Evolutionary conservation across 2,329 filamentous ascomycete genomes (phyloP).

Genomic region (Capronia americana): DNA sequence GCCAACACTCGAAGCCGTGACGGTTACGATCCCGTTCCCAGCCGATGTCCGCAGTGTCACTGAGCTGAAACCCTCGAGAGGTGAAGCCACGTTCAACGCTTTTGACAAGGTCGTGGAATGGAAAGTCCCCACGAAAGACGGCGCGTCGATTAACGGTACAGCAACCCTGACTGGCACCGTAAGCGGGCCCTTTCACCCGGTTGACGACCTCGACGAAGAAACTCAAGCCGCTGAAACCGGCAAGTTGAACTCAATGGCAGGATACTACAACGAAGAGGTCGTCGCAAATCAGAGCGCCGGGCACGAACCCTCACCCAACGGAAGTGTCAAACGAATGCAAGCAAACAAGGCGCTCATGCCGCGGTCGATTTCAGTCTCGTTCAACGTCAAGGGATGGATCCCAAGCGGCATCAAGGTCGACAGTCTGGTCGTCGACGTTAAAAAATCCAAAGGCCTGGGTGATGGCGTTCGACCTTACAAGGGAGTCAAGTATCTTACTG

Average conservation of each 20-base stretch:
- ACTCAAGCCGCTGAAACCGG: conserved; percentile 42
- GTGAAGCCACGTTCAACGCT: conserved; percentile 81
- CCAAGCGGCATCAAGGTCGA: conserved; percentile 70
- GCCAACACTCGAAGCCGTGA: conserved; percentile 75
- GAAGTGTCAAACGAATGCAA: conserved; percentile 51
- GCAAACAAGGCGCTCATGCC: conserved; percentile 76
- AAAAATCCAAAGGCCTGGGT: conserved; percentile 82
- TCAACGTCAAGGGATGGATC: conserved; percentile 67
- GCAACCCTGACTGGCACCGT: conserved; percentile 82
- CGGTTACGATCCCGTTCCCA: conserved; percentile 79
- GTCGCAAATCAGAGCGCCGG: conserved; percentile 42
- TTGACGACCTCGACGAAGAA: conserved; percentile 40
- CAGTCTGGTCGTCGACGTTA: conserved; percentile 67
- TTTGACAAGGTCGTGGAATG: conserved; percentile 78
- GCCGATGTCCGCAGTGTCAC: conserved; percentile 79
- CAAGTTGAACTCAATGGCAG: conserved; percentile 49
- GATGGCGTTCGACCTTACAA: conserved; percentile 95
- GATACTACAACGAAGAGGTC: conserved; percentile 54
- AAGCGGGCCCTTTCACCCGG: conserved; percentile 66
- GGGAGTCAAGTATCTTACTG: conserved; percentile 94
- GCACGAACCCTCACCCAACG: conserved; percentile 28
- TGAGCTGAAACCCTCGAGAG: conserved; percentile 79
- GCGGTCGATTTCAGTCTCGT: conserved; percentile 74
- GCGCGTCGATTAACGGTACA: conserved; percentile 68
- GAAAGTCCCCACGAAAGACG: conserved; percentile 79